Base-by-base conservation (phyloP, 2,329 filamentous ascomycete genomes). In the Dothistroma septosporum region DNA sequence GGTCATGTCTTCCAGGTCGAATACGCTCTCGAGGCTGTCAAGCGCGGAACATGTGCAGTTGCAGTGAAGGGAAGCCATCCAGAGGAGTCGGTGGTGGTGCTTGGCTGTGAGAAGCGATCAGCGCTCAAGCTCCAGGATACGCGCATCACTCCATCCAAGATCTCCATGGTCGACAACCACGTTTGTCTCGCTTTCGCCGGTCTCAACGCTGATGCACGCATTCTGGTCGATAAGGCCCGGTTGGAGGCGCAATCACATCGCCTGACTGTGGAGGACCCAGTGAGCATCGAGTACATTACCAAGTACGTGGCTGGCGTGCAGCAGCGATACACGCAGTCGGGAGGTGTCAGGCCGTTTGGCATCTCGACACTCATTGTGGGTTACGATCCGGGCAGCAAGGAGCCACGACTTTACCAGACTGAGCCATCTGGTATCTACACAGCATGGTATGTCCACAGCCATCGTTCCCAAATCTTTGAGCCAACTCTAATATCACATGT, bases 81-180 rank as follows among this genome's bases (percentile, higher is more conserved):
- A 54, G 64, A 65, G 28, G 63, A 65, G 9, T 59, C 61, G 31
- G 90, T 97, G 66, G 94, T 99, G 37, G 94, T 99, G 32, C 84
- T 99, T 54, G 94, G 94, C 72, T 99, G 94, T 79, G 94, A 99
- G 82, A 99, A 99, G 85, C 87, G 93, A 71, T 97, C 94, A 57
- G 94, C 94, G 35, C 97, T 99, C 90, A 99, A 99, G 82, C 87
- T 99, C 63, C 94, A 99, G 84, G 94, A 99, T 79, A 99, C 95
- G 61, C 89, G 94, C 76, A 99, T 99, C 78, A 99, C 94, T 32
- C 94, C 94, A 12, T 97, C 94, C 70, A 99, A 99, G 84, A 97
- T 99, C 77, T 92, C 92, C 71, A 86, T 97, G 67, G 86, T 99
- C 74, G 94, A 99, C 78, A 90, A 87, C 73, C 94, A 99, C 79